Base-by-base conservation (phyloP, 179 eudicot genomes). In the Drosera spatulata region DNA sequence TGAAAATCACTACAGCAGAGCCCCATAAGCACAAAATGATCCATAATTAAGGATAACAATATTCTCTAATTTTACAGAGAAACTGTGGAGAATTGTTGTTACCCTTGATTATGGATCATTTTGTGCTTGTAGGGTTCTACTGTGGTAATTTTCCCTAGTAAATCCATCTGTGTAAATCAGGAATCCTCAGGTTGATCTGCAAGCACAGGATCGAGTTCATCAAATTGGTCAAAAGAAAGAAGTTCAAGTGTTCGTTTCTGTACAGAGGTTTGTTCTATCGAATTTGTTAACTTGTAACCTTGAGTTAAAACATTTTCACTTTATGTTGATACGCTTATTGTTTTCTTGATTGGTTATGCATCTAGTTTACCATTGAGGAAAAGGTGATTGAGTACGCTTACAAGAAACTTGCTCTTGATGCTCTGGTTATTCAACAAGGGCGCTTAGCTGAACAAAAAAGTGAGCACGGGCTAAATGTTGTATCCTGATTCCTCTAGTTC, bases 191-290 rank as follows among this genome's bases (percentile, higher is more conserved):
- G 95, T 85, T 59, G 97, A 90, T 80, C 73, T 94, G 75, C 99
- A 94, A 80, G 99, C 99, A 53, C 95, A 86, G 80, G 99, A 94
- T 56, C 83, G 99, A 65, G 97, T 96, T 73, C 99, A 94, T 72
- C 80, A 97, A 59, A 94, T 94, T 80, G 99, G 99, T 63, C 99
- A 94, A 67, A 94, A 83, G 75, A 94, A 94, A 77, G 97, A 90
- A 81, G 99, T 94, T 59, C 99, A 94, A 80, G 99, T 94, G 22
- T 94, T 90, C 96, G 97, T 58, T 91, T 94, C 64, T 93, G 99
- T 76, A 90, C 99, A 14, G 99, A 93, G 99, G 99, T 93, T 55
- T 65, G 78, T 74, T 47, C 54, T 53, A 1, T 43, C 22, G 33
- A 22, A 22, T 22, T 0, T 22, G 33, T 22, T 0, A 22, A 22